A percentile compares a stretch with the other conserved stretches of the same genome.
These are phyloP conservation scores for Phytophthora quininea DNA, from an alignment of 352 stramenopile genomes.

Conservation along the genomic window DNA sequence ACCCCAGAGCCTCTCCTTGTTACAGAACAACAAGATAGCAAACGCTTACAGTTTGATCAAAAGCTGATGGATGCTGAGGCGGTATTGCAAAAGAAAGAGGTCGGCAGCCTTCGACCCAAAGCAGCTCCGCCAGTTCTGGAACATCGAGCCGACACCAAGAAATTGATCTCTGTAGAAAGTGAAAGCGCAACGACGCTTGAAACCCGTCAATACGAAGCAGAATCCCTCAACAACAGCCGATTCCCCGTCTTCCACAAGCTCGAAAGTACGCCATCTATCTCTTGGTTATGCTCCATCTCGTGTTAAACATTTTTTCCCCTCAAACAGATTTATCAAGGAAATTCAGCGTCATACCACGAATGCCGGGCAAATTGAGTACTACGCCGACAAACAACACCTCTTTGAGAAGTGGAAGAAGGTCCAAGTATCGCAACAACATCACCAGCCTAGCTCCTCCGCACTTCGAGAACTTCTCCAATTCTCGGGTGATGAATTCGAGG, in stretches of 20 bases:
- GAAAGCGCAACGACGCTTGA: not conserved
- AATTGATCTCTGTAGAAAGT: not conserved
- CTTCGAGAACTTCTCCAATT: not conserved
- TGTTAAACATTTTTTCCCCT: not conserved
- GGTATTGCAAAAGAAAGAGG: constrained; percentile 53
- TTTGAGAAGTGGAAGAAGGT: constrained; percentile 82
- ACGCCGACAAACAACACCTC: constrained; percentile 73
- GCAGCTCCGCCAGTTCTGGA: constrained; percentile 2
- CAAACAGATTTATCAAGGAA: constrained; percentile 59
- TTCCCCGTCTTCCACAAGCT: constrained; percentile 62
- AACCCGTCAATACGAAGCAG: not conserved
- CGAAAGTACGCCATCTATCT: constrained; percentile 47
- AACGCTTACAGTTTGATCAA: constrained; percentile 50
- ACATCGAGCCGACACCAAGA: not conserved
- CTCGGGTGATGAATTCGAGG: constrained; percentile 14
- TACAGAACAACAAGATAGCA: constrained; percentile 32
- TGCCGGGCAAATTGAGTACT: constrained; percentile 68
- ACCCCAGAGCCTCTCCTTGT: constrained; percentile 30
- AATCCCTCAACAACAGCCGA: constrained; percentile 32
- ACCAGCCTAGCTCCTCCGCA: constrained; percentile 20
- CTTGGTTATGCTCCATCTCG: not conserved
- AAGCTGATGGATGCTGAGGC: constrained; percentile 66
- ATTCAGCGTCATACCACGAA: constrained; percentile 62
- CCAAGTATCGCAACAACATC: constrained; percentile 59
- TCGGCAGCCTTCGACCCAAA: constrained; percentile 16